Conservation (phyloP, 305 asterid genomes). For the Withania somnifera region DNA sequence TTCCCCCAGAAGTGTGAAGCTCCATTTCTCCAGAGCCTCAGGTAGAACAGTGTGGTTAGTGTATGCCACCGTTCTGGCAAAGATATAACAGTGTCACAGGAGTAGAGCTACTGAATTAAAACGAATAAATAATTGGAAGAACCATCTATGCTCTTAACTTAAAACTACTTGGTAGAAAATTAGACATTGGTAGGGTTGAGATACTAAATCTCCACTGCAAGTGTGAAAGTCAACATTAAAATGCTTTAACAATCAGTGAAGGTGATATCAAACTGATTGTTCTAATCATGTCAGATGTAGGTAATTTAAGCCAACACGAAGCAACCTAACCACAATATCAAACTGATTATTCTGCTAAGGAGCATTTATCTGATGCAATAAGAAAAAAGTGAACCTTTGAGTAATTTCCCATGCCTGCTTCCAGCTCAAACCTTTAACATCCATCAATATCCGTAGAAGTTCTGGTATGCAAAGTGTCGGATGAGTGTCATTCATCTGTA, state of each 20-base stretch:
- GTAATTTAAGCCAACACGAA: not conserved
- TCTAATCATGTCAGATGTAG: no score
- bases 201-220: no score
- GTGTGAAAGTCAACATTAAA: no score
- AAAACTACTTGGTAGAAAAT: not conserved
- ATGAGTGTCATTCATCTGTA: slow-evolving; percentile 59
- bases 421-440: slow-evolving; percentile 54
- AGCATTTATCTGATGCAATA: not conserved
- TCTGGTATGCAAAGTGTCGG: slow-evolving; percentile 61
- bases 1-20: slow-evolving; percentile 35
- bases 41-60: slow-evolving; percentile 67
- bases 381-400: slow-evolving; percentile 21
- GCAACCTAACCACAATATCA: not conserved
- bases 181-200: not conserved
- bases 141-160: not conserved
- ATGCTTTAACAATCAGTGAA: not conserved
- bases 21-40: slow-evolving; percentile 65
- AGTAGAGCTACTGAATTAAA: not conserved
- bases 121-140: not conserved
- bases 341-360: not conserved
- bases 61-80: slow-evolving; percentile 50
- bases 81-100: slow-evolving; percentile 1
- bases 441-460: slow-evolving; percentile 38
- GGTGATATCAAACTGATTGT: not conserved
- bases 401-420: slow-evolving; percentile 51